Evolutionary conservation across 2,329 filamentous ascomycete genomes (phyloP).

Genomic region (Hymenotorrendiella dingleyae): DNA sequence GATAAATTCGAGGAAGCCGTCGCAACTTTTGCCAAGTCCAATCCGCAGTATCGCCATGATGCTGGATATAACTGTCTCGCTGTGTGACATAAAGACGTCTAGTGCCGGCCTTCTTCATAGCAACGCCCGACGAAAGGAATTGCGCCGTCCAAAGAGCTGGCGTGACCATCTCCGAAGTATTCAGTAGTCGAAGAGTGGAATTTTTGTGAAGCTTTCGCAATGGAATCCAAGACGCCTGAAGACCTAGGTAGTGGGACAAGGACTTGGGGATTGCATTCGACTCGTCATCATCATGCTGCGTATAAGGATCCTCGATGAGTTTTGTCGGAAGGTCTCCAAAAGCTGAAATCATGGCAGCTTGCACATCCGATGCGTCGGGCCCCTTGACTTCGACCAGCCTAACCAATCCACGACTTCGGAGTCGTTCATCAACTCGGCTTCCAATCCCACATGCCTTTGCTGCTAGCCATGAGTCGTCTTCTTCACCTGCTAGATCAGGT

Average conservation of each 20-base stretch:
- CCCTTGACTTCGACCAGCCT: slow-evolving; percentile 56
- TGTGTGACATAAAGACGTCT: slow-evolving; percentile 72
- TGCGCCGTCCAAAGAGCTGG: slow-evolving; percentile 64
- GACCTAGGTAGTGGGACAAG: slow-evolving; percentile 36
- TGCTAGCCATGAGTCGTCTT: slow-evolving; percentile 38
- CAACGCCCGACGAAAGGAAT: slow-evolving; percentile 63
- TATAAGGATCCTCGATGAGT: slow-evolving; percentile 24
- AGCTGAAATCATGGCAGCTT: slow-evolving; percentile 53
- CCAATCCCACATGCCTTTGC: slow-evolving; percentile 62
- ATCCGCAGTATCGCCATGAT: slow-evolving; percentile 37
- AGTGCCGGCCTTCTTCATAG: slow-evolving; percentile 61
- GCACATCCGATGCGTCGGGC: slow-evolving; percentile 61
- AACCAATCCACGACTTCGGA: slow-evolving; percentile 69
- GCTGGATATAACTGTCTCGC: slow-evolving; percentile 67
- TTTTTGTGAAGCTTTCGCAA: slow-evolving; percentile 72
- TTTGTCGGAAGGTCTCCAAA: slow-evolving; percentile 52
- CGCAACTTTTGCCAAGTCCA: slow-evolving; percentile 70
- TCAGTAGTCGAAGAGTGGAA: slow-evolving; percentile 64
- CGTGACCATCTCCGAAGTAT: slow-evolving; percentile 66
- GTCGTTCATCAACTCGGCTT: slow-evolving; percentile 59
- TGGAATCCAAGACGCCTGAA: slow-evolving; percentile 67
- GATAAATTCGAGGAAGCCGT: slow-evolving; percentile 52
- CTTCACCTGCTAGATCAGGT: slow-evolving; percentile 14
- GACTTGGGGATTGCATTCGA: slow-evolving; percentile 14
- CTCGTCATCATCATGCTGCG: slow-evolving; percentile 14